phyloP scores from a whole-genome alignment of 2,329 filamentous ascomycete genomes.

The Gyromitra esculenta region DNA sequence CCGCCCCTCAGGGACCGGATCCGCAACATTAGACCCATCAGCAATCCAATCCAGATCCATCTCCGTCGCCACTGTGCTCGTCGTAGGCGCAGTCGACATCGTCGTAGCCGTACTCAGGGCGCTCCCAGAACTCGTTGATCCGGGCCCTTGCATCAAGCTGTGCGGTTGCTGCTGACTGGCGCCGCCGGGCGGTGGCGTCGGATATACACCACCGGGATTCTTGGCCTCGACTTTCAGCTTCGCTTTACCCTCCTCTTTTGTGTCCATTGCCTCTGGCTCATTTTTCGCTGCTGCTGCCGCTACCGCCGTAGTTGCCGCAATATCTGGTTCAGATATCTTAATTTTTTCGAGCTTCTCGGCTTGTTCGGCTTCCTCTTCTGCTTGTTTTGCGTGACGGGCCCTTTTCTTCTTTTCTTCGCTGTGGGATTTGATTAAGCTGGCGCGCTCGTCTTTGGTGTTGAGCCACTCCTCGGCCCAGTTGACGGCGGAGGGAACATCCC shows the following conservation, averaged over 20 bases:
- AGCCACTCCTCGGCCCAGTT: conserved; percentile 54
- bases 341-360: conserved; percentile 28
- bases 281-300: not conserved
- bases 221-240: conserved; percentile 35
- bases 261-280: conserved; percentile 29
- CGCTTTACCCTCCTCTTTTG: conserved; percentile 25
- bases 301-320: not conserved
- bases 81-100: conserved; percentile 23
- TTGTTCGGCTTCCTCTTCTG: conserved; percentile 34
- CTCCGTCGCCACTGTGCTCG: conserved; percentile 35
- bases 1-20: conserved; percentile 35
- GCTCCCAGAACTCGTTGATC: conserved; percentile 26
- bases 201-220: conserved; percentile 50
- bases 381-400: not conserved
- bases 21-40: conserved; percentile 23
- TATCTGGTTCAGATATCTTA: conserved; percentile 12
- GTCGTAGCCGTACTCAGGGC: conserved; percentile 25
- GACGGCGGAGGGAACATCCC: conserved; percentile 48
- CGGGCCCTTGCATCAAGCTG: not conserved
- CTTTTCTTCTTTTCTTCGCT: conserved; percentile 40
- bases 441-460: conserved; percentile 44
- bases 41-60: conserved; percentile 53
- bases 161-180: conserved; percentile 21
- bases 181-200: conserved; percentile 53
- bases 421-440: conserved; percentile 29